phyloP scores from a whole-genome alignment of 1,284 basidiomycete genomes.

The Trichosporon inkin region DNA sequence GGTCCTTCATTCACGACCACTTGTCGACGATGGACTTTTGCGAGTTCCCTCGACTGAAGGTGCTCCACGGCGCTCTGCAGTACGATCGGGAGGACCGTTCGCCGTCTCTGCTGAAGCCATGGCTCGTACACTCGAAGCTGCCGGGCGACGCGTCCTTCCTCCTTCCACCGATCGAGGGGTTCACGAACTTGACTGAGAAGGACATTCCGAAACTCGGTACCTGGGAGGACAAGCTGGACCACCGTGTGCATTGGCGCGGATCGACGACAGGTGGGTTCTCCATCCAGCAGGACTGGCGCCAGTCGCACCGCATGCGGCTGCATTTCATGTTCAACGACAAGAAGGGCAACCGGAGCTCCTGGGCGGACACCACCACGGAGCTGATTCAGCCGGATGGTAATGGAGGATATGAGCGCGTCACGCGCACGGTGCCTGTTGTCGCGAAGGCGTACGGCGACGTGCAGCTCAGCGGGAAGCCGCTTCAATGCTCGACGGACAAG shows the following conservation, averaged over 20 bases:
- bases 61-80: conserved; percentile 47
- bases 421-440: conserved; percentile 34
- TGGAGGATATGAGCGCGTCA: conserved; percentile 36
- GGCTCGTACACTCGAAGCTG: conserved; percentile 49
- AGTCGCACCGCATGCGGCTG: conserved; percentile 49
- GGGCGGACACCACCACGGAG: conserved; percentile 33
- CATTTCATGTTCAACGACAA: conserved; percentile 49
- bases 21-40: conserved; percentile 54
- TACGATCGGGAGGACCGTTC: conserved; percentile 46
- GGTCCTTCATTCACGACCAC: conserved; percentile 52
- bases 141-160: conserved; percentile 47
- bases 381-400: conserved; percentile 47
- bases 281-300: conserved; percentile 46
- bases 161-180: conserved; percentile 45
- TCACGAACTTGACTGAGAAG: conserved; percentile 39
- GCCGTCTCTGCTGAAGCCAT: conserved; percentile 44
- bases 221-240: conserved; percentile 48
- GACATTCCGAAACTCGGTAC: conserved; percentile 31
- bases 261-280: conserved; percentile 49
- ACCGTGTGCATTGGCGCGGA: conserved; percentile 52
- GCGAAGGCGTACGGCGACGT: conserved; percentile 49
- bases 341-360: conserved; percentile 37
- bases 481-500: conserved; percentile 33
- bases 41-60: conserved; percentile 51
- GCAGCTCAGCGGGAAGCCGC: conserved; percentile 44